Conservation (phyloP, 2,329 filamentous ascomycete species). For the Pestalotiopsis sp. region DNA sequence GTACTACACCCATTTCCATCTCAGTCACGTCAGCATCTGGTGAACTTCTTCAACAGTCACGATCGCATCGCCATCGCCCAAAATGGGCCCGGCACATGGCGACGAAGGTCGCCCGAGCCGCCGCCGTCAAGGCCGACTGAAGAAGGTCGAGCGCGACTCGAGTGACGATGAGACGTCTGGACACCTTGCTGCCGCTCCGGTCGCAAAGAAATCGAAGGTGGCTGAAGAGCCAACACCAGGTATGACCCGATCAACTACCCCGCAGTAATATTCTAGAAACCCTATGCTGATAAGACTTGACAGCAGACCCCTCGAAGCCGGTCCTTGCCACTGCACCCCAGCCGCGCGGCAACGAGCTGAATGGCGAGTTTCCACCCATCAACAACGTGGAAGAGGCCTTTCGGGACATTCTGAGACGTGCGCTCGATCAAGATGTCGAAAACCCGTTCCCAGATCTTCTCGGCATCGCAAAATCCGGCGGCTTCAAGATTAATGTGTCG, state of each 20-base stretch:
- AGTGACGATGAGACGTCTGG: background rate
- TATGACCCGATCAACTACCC: background rate
- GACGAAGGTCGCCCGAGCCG: background rate
- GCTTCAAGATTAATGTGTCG: conserved; percentile 48
- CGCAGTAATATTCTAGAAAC: background rate
- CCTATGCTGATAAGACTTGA: background rate
- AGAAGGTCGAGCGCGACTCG: background rate
- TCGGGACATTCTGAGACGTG: conserved; percentile 26
- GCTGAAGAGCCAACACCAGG: background rate
- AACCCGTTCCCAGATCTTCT: conserved; percentile 17
- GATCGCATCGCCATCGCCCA: background rate
- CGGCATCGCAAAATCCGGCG: conserved; percentile 27
- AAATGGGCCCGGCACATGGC: background rate
- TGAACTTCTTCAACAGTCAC: background rate
- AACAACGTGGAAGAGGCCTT: conserved; percentile 30
- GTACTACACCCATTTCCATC: background rate
- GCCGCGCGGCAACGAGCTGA: conserved; percentile 15
- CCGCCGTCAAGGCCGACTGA: background rate
- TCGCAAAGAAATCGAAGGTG: too few relatives aligned
- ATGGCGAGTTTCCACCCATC: conserved; percentile 26
- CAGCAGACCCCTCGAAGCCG: background rate
- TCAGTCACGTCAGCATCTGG: background rate
- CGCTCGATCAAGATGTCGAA: background rate
- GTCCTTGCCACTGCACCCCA: background rate
- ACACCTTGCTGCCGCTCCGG: background rate